Evolutionary conservation across 139 green algal species (phyloP).

Genomic region (Chlamydomonas incerta): DNA sequence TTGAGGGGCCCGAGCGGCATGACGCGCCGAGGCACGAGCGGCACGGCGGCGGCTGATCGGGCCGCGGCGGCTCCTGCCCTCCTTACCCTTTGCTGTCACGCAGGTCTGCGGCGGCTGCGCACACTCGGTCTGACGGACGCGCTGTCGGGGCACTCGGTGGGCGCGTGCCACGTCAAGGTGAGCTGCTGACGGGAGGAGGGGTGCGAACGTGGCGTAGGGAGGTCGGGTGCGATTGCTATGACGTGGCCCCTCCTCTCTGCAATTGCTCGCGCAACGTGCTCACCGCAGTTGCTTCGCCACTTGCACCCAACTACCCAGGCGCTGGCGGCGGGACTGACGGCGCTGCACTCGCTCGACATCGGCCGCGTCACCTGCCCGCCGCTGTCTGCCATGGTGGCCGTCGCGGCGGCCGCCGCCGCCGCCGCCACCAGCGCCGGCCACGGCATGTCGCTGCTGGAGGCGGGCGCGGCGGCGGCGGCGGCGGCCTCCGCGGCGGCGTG

Average conservation of each 20-base stretch:
- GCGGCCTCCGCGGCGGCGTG: neutral
- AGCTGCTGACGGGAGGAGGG: neutral
- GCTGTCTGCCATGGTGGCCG: neutral
- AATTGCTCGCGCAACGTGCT: no score
- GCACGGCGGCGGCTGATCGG: no score
- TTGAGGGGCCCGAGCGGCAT: no score
- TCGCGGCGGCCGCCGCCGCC: neutral
- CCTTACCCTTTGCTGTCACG: no score
- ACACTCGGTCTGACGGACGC: conserved; percentile 13
- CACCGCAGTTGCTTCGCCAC: no score
- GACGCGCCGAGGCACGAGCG: no score
- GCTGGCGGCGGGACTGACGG: neutral
- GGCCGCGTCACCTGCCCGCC: conserved; percentile 29
- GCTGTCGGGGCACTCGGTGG: conserved; percentile 5
- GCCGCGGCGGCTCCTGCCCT: no score
- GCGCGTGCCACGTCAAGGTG: neutral
- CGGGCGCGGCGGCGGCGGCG: neutral
- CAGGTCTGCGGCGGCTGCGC: neutral
- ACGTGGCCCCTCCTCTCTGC: no score
- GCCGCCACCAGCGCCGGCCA: no score
- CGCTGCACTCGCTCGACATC: neutral
- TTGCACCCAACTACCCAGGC: neutral
- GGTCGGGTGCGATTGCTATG: no score
- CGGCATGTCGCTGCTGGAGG: no score
- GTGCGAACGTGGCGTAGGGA: no score